phyloP scores from a whole-genome alignment of 495 filamentous ascomycete species.

The Aspergillus mulundensis region DNA sequence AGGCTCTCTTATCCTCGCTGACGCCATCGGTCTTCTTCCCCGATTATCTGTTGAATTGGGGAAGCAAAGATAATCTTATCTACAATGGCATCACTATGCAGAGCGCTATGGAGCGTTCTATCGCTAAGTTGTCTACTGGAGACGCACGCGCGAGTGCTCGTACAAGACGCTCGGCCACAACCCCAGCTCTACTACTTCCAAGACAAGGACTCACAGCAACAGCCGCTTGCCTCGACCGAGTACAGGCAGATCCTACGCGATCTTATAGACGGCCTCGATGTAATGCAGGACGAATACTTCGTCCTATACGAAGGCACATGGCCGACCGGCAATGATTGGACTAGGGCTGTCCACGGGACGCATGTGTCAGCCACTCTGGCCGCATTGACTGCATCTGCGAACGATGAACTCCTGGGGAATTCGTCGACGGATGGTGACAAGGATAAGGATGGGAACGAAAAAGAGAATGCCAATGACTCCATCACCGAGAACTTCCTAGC shows the following conservation, averaged over 20 bases:
- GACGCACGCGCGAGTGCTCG: slow-evolving; percentile 31
- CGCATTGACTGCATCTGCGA: slow-evolving; percentile 51
- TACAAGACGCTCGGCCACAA: slow-evolving; percentile 24
- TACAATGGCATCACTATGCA: slow-evolving; percentile 11
- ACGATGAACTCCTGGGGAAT: slow-evolving; percentile 18
- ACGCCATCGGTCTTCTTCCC: background rate
- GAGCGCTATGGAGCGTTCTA: slow-evolving; percentile 19
- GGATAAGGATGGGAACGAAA: background rate
- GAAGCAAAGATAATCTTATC: background rate
- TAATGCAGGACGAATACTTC: slow-evolving; percentile 78
- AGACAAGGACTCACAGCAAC: slow-evolving; percentile 9
- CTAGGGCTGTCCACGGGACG: slow-evolving; percentile 79
- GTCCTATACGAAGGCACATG: slow-evolving; percentile 73
- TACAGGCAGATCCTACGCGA: slow-evolving; percentile 29
- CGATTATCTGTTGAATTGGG: background rate
- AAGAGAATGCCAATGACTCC: background rate
- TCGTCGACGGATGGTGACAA: slow-evolving; percentile 14
- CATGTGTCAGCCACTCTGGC: slow-evolving; percentile 67
- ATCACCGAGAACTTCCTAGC: slow-evolving; percentile 35
- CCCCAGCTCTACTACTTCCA: slow-evolving; percentile 10
- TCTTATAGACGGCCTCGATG: slow-evolving; percentile 59
- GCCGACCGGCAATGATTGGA: slow-evolving; percentile 92
- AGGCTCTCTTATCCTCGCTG: slow-evolving; percentile 2
- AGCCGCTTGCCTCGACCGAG: slow-evolving; percentile 12
- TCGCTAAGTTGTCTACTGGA: slow-evolving; percentile 19